Evolutionary conservation across 2,329 filamentous ascomycete genomes (phyloP).

Genomic region (Fusarium austroafricanum): DNA sequence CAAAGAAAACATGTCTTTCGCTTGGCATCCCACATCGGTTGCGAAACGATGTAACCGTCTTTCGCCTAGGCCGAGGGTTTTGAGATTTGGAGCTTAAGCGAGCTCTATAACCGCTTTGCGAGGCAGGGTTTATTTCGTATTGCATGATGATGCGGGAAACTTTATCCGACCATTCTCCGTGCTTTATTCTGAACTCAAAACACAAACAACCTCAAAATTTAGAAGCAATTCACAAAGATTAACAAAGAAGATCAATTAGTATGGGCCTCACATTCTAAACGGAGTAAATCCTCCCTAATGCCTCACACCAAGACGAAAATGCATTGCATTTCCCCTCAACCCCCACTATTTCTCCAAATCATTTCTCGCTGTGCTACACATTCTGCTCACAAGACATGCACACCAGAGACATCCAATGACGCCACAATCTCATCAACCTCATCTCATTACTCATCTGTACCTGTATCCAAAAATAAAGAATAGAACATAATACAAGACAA

Average conservation of each 20-base stretch:
- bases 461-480: background rate
- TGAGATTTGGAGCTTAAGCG: constrained; percentile 11
- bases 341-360: constrained; percentile 36
- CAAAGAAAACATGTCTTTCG: background rate
- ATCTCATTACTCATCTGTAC: constrained; percentile 25
- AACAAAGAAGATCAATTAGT: no score
- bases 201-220: background rate
- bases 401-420: constrained; percentile 27
- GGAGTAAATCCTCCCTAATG: constrained; percentile 9
- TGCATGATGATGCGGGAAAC: background rate
- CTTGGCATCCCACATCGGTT: constrained; percentile 40
- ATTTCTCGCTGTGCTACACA: constrained; percentile 15
- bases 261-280: background rate
- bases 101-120: constrained; percentile 4
- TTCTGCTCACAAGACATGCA: constrained; percentile 1
- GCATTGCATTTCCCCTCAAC: no score
- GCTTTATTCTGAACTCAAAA: background rate
- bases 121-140: constrained; percentile 24
- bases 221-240: no score
- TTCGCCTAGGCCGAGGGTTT: constrained; percentile 31
- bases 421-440: constrained; percentile 22
- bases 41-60: constrained; percentile 42
- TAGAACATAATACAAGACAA: background rate
- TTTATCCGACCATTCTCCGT: background rate
- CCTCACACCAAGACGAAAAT: constrained; percentile 25